Percentiles rank a stretch among this genome's conserved stretches.
Conservation (phyloP, 768 basidiomycete genomes). For the Galerina sulciceps region DNA sequence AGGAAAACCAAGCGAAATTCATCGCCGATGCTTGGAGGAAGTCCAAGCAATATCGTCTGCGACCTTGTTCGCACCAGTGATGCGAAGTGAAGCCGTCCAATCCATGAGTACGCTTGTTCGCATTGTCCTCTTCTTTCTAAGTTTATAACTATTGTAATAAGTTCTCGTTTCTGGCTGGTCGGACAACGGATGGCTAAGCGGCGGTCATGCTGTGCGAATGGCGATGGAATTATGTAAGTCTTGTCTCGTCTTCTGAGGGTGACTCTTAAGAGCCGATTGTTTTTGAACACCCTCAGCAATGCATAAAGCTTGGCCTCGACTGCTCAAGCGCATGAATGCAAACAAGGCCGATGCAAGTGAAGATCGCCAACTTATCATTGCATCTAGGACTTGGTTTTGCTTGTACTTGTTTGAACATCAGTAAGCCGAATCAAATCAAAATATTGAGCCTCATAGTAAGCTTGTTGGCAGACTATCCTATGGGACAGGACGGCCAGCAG, state of each 20-base stretch:
- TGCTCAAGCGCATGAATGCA: slow-evolving; percentile 77
- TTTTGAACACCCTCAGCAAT: slow-evolving; percentile 54
- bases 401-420: slow-evolving; percentile 94
- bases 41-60: slow-evolving; percentile 85
- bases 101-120: slow-evolving; percentile 78
- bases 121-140: neutral
- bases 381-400: slow-evolving; percentile 91
- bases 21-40: slow-evolving; percentile 77
- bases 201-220: slow-evolving; percentile 97
- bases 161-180: slow-evolving; percentile 94
- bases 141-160: slow-evolving; percentile 30
- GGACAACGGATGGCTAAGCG: slow-evolving; percentile 94
- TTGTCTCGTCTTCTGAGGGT: slow-evolving; percentile 26
- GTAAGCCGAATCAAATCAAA: slow-evolving; percentile 47
- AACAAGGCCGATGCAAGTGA: slow-evolving; percentile 59
- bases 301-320: slow-evolving; percentile 89
- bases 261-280: neutral
- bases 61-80: slow-evolving; percentile 86
- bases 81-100: slow-evolving; percentile 86
- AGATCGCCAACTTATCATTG: slow-evolving; percentile 81
- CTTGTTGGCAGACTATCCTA: slow-evolving; percentile 76
- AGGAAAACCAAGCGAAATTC: slow-evolving; percentile 79
- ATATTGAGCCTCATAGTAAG: neutral
- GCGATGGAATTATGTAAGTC: slow-evolving; percentile 88
- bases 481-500: slow-evolving; percentile 91